Evolutionary conservation across 345 rosid genomes (phyloP).

Genomic region (Populus nigra): DNA sequence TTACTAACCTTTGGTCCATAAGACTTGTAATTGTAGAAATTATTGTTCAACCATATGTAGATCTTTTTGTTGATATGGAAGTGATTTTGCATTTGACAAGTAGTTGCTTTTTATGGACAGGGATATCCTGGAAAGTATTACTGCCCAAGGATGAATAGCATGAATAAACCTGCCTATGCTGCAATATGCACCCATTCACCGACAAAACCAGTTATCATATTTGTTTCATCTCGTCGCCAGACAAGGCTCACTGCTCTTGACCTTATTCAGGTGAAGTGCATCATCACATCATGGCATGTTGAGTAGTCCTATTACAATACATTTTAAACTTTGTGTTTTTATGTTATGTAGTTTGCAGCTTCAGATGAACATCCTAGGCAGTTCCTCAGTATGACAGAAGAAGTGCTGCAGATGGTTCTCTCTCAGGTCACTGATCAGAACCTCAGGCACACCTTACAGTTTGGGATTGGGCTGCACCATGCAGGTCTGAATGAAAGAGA

Average conservation of each 20-base stretch:
- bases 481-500: constrained; percentile 96
- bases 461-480: constrained; percentile 95
- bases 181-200: constrained; percentile 98
- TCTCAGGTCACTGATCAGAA: constrained; percentile 91
- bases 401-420: constrained; percentile 89
- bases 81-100: background rate
- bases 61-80: constrained; percentile 1
- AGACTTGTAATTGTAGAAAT: no score
- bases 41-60: no score
- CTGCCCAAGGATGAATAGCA: constrained; percentile 95
- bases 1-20: no score
- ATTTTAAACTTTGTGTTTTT: background rate
- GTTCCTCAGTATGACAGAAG: constrained; percentile 81
- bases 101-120: constrained; percentile 33
- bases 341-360: constrained; percentile 59
- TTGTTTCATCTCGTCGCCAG: constrained; percentile 97
- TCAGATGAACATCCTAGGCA: constrained; percentile 96
- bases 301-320: background rate
- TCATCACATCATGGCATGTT: constrained; percentile 15
- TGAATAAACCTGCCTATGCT: constrained; percentile 99
- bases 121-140: constrained; percentile 96
- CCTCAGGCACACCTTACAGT: constrained; percentile 90
- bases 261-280: constrained; percentile 75
- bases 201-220: constrained; percentile 89
- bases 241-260: constrained; percentile 97